phyloP scores from a whole-genome alignment of 129 eudicot species.

The Chrysanthemum seticuspe region DNA sequence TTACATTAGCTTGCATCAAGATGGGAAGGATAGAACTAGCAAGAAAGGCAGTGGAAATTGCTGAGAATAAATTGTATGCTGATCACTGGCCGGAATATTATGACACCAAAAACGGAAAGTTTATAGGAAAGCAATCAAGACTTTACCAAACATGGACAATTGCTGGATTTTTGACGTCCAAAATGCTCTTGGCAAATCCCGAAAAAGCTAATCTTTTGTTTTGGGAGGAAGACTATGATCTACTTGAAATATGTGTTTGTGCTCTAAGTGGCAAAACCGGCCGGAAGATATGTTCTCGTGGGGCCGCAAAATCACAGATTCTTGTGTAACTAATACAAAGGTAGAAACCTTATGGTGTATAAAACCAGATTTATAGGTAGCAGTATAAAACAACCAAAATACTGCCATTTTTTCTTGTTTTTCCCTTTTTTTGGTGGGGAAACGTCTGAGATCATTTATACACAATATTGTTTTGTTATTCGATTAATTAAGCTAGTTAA shows the following conservation, averaged over 20 bases:
- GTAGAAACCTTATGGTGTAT: constrained; percentile 29
- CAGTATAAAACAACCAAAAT: constrained; percentile 15
- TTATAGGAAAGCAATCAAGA: constrained; percentile 88
- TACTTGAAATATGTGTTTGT: constrained; percentile 88
- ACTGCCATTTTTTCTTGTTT: constrained; percentile 1
- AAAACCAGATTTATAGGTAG: constrained; percentile 16
- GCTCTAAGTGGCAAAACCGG: constrained; percentile 58
- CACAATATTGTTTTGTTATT: constrained; percentile 25
- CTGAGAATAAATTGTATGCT: constrained; percentile 53
- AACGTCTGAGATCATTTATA: constrained; percentile 23
- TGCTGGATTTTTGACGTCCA: constrained; percentile 86
- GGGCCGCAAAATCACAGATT: constrained; percentile 87
- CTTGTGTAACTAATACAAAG: constrained; percentile 47
- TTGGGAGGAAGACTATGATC: constrained; percentile 96
- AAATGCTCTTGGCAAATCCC: constrained; percentile 82
- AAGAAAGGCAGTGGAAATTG: constrained; percentile 66
- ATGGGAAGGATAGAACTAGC: constrained; percentile 90
- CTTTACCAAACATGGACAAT: constrained; percentile 98
- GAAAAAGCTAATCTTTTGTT: constrained; percentile 67
- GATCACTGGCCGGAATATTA: constrained; percentile 98
- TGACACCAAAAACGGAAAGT: constrained; percentile 80
- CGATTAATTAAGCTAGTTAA: constrained; percentile 31
- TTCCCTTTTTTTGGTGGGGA: not conserved
- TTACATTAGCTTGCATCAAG: constrained; percentile 95
- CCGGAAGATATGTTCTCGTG: constrained; percentile 75